Percentiles rank a stretch among this genome's conserved stretches.
Conservation (phyloP, 1,139 yeast genomes). For the Suhomyces anneliseae region DNA sequence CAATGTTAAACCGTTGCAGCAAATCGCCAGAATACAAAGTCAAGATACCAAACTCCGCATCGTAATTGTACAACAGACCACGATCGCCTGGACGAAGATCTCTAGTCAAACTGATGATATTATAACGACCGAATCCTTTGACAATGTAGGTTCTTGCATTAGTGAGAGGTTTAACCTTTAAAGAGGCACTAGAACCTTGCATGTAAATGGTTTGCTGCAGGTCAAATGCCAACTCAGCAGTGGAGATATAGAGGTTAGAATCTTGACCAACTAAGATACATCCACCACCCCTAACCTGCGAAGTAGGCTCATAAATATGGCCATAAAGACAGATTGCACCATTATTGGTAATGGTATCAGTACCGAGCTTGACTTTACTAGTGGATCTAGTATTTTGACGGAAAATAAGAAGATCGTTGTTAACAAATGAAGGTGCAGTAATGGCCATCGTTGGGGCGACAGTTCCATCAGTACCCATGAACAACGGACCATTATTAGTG, state of each 20-base stretch:
- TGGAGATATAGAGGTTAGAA: conserved; percentile 10
- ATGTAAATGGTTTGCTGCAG: conserved; percentile 16
- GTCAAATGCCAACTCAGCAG: conserved; percentile 10
- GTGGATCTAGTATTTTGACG: conserved; percentile 10
- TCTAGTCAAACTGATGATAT: conserved; percentile 23
- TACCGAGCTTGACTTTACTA: conserved; percentile 12
- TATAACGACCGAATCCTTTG: conserved; percentile 32
- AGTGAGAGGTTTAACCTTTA: conserved; percentile 17
- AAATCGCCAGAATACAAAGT: conserved; percentile 13
- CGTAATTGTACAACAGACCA: conserved; percentile 12
- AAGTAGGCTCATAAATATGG: conserved; percentile 13
- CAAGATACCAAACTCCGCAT: conserved; percentile 22
- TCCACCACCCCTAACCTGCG: conserved; percentile 16
- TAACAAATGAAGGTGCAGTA: conserved; percentile 13
- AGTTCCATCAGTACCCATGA: conserved; percentile 12
- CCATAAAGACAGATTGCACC: conserved; percentile 18
- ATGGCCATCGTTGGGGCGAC: conserved; percentile 12
- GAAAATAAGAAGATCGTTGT: conserved; percentile 15
- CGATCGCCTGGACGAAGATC: conserved; percentile 8
- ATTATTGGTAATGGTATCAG: conserved; percentile 10
- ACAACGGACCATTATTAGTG: conserved; percentile 14
- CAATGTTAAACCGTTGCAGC: conserved; percentile 21
- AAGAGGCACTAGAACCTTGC: conserved; percentile 9
- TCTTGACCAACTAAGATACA: conserved; percentile 14
- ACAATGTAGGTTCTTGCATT: conserved; percentile 23